Evolutionary conservation across 2,329 filamentous ascomycete species (phyloP).

Genomic region (Hypoxylon sp.): DNA sequence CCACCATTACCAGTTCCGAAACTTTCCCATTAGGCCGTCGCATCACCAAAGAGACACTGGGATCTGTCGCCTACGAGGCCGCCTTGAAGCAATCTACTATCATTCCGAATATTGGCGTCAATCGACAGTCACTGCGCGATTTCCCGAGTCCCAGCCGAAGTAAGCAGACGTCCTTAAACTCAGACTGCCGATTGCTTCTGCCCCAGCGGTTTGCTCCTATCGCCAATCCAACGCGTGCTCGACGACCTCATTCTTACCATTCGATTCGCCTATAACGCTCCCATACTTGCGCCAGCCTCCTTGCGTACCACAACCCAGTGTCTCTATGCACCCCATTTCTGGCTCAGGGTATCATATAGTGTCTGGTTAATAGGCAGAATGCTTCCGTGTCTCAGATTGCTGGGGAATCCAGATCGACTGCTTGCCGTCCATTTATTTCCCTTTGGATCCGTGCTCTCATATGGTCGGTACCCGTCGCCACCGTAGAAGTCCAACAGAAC

Average conservation of each 20-base stretch:
- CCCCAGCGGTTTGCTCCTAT: too few relatives aligned
- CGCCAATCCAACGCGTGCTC: too few relatives aligned
- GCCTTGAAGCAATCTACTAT: neutral
- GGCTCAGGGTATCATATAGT: conserved; percentile 57
- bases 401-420: conserved; percentile 58
- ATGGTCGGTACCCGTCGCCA: conserved; percentile 63
- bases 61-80: neutral
- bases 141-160: too few relatives aligned
- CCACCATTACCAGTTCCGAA: too few relatives aligned
- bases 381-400: conserved; percentile 64
- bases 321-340: conserved; percentile 52
- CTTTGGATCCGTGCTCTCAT: conserved; percentile 59
- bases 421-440: conserved; percentile 62
- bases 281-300: neutral
- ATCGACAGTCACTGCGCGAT: too few relatives aligned
- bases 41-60: neutral
- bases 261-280: neutral
- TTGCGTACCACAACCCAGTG: neutral
- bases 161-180: too few relatives aligned
- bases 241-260: too few relatives aligned
- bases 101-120: too few relatives aligned
- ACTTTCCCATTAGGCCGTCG: too few relatives aligned
- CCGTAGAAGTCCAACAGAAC: conserved; percentile 64
- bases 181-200: too few relatives aligned
- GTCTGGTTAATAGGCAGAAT: conserved; percentile 61